Percentiles rank a stretch among this genome's conserved stretches.
Conservation (phyloP, 345 rosid species). For the Nephelium lappaceum region DNA sequence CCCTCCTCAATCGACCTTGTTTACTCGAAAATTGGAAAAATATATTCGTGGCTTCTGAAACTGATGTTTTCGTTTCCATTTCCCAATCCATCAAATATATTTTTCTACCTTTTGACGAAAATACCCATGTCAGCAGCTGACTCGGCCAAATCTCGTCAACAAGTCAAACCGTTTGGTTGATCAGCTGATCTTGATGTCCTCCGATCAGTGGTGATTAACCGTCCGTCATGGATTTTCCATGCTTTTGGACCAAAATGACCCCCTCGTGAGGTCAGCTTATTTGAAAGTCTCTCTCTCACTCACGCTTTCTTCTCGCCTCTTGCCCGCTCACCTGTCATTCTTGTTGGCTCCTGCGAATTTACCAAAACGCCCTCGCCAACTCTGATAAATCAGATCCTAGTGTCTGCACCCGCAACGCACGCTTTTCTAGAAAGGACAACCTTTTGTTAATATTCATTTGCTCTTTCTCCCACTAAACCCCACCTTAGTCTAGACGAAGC, state of each 20-base stretch:
- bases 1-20: conserved; percentile 3
- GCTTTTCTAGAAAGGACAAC: conserved; percentile 19
- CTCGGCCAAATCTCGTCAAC: conserved; percentile 12
- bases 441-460: conserved; percentile 10
- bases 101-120: background rate
- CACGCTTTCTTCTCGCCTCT: conserved; percentile 48
- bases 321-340: conserved; percentile 39
- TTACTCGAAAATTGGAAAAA: background rate
- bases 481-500: conserved; percentile 21
- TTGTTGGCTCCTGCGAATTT: conserved; percentile 11
- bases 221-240: background rate
- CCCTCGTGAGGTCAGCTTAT: conserved; percentile 26
- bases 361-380: conserved; percentile 26
- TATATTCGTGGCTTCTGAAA: background rate
- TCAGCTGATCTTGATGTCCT: conserved; percentile 10
- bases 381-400: background rate
- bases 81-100: background rate
- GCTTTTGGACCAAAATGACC: conserved; percentile 24
- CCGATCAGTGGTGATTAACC: conserved; percentile 17
- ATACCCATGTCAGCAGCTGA: conserved; percentile 9
- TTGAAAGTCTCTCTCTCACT: conserved; percentile 30
- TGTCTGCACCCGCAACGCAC: background rate
- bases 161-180: background rate
- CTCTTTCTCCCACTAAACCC: background rate
- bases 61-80: conserved; percentile 5